A percentile compares a stretch with the other conserved stretches of the same genome.
Evolutionary conservation across 371 early-diverging fungal genomes (phyloP).

Genomic region (Apophysomyces trapeziformis): DNA sequence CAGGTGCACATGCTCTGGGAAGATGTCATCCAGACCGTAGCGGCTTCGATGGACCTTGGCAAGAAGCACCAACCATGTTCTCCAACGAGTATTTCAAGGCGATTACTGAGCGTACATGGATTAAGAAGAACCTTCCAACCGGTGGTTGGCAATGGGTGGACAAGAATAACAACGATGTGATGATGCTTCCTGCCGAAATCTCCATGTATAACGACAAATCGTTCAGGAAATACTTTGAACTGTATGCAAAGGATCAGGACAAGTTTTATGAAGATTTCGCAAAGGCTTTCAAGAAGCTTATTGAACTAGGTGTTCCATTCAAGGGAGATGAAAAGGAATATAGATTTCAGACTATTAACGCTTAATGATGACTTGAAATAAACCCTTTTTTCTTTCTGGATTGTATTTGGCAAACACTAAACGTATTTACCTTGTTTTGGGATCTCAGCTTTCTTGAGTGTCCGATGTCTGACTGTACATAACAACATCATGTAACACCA

Average conservation of each 20-base stretch:
- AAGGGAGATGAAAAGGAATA: conserved; percentile 63
- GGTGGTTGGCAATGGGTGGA: conserved; percentile 91
- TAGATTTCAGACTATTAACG: conserved; percentile 52
- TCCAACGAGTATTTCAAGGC: conserved; percentile 87
- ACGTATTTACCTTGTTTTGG: too few relatives aligned
- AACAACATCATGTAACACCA: too few relatives aligned
- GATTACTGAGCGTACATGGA: conserved; percentile 82
- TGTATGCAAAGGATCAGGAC: conserved; percentile 74
- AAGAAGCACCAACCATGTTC: conserved; percentile 85
- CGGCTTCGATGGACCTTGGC: conserved; percentile 94
- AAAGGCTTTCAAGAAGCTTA: conserved; percentile 79
- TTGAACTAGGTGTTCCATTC: conserved; percentile 86
- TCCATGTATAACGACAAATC: conserved; percentile 60
- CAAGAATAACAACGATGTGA: conserved; percentile 47
- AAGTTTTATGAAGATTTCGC: conserved; percentile 83
- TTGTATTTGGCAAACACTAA: too few relatives aligned
- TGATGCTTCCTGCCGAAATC: conserved; percentile 56
- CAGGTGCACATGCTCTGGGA: conserved; percentile 96
- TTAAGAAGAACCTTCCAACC: conserved; percentile 71
- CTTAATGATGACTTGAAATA: conserved; percentile 21
- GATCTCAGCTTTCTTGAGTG: too few relatives aligned
- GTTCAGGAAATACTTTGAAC: conserved; percentile 79
- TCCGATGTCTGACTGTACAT: too few relatives aligned
- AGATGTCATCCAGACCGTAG: conserved; percentile 90
- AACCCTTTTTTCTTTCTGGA: too few relatives aligned